These are phyloP conservation scores for Komagataella pastoris DNA, from an alignment of 805 yeast genomes.

Conservation along the genomic window DNA sequence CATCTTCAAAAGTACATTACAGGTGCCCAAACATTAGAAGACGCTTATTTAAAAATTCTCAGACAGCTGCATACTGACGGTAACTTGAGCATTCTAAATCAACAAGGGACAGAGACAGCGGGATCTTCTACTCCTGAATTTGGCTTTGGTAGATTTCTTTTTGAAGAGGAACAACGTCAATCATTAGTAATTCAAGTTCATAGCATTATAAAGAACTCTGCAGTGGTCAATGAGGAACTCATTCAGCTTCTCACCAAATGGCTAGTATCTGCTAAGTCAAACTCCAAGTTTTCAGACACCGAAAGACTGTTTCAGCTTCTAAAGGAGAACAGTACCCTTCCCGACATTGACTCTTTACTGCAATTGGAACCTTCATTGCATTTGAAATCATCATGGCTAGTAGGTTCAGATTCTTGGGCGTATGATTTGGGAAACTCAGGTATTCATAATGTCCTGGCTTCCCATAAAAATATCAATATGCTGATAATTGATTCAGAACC, in stretches of 20 bases:
- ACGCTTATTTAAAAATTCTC: constrained; percentile 65
- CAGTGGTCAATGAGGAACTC: constrained; percentile 27
- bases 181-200: constrained; percentile 31
- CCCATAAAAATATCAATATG: constrained; percentile 70
- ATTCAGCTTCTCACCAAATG: constrained; percentile 54
- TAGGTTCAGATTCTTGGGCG: constrained; percentile 94
- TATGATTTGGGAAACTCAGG: constrained; percentile 89
- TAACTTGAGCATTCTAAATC: constrained; percentile 48
- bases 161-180: constrained; percentile 35
- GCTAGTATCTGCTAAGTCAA: constrained; percentile 39
- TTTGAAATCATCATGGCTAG: constrained; percentile 56
- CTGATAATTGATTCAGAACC: constrained; percentile 84
- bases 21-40: constrained; percentile 45
- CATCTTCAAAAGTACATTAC: constrained; percentile 20
- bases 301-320: not conserved
- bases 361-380: constrained; percentile 29
- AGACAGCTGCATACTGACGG: constrained; percentile 44
- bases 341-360: constrained; percentile 19
- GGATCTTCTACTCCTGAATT: constrained; percentile 59
- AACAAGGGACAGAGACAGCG: constrained; percentile 31
- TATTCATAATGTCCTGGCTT: constrained; percentile 69
- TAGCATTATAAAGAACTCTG: constrained; percentile 26
- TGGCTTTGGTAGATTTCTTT: constrained; percentile 70
- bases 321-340: not conserved
- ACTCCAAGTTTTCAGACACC: constrained; percentile 17